A percentile compares a stretch with the other conserved stretches of the same genome.
These are phyloP conservation scores for Diaporthe citriasiana DNA, from an alignment of 2,329 filamentous ascomycete genomes.

Conservation along the genomic window DNA sequence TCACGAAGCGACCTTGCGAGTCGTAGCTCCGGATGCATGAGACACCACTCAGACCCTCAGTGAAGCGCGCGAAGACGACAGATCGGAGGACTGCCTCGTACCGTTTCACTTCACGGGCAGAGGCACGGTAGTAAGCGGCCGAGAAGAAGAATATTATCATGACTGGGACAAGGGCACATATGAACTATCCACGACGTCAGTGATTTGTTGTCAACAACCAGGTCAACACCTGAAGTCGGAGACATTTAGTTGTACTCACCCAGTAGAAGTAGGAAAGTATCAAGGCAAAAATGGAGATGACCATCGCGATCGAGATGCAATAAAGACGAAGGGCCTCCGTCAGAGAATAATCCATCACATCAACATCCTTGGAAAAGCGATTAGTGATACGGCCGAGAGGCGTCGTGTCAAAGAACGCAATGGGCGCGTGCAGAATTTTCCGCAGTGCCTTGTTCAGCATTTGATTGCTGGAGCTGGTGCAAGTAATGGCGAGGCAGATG, in stretches of 20 bases:
- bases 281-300: conserved; percentile 72
- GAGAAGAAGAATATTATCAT: conserved; percentile 73
- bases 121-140: conserved; percentile 75
- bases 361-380: conserved; percentile 78
- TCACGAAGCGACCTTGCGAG: conserved; percentile 67
- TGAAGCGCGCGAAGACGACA: conserved; percentile 74
- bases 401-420: conserved; percentile 74
- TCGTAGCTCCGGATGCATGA: conserved; percentile 73
- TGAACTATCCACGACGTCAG: conserved; percentile 60
- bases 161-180: conserved; percentile 73
- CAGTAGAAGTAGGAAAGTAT: conserved; percentile 77
- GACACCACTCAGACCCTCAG: conserved; percentile 73
- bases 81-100: conserved; percentile 77
- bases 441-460: conserved; percentile 61
- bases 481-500: conserved; percentile 71
- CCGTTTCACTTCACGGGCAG: conserved; percentile 77
- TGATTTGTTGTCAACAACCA: background rate
- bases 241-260: background rate
- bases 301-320: conserved; percentile 73
- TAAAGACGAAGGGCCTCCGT: conserved; percentile 77
- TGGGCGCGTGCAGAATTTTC: conserved; percentile 36
- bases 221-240: background rate
- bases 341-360: conserved; percentile 78
- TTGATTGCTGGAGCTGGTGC: conserved; percentile 74
- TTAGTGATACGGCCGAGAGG: conserved; percentile 78